phyloP scores from a whole-genome alignment of 176 grass and related monocot species.

The Carex cristatella region DNA sequence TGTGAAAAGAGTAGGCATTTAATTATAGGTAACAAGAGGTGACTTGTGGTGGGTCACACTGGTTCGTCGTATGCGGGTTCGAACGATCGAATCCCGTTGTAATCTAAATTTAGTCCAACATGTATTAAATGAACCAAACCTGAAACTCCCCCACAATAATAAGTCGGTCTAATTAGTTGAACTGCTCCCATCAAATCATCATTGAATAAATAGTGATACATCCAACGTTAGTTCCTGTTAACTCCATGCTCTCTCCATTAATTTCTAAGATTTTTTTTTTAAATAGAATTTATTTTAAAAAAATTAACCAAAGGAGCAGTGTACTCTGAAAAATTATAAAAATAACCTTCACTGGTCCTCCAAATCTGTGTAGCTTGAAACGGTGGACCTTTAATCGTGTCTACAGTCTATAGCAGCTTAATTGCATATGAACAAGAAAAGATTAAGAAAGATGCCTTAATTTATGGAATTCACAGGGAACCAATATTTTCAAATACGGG shows the following conservation, averaged over 20 bases:
- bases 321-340: too few relatives aligned
- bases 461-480: too few relatives aligned
- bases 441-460: too few relatives aligned
- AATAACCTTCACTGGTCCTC: too few relatives aligned
- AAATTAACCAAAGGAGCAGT: too few relatives aligned
- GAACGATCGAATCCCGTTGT: background rate
- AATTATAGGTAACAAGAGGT: background rate
- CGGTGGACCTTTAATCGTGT: too few relatives aligned
- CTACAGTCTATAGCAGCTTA: too few relatives aligned
- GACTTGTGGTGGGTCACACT: constrained; percentile 8
- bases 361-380: too few relatives aligned
- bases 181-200: constrained; percentile 3
- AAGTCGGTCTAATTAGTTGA: background rate
- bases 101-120: constrained; percentile 3
- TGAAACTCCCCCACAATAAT: background rate
- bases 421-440: too few relatives aligned
- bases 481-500: too few relatives aligned
- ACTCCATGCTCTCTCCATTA: background rate
- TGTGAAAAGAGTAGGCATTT: background rate
- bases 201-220: background rate
- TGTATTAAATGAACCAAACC: constrained; percentile 1
- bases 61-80: background rate
- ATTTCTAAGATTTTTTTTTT: too few relatives aligned
- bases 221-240: background rate
- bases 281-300: too few relatives aligned